Base-by-base conservation (phyloP, 2,329 filamentous ascomycete genomes). In the Colletotrichum viniferum region DNA sequence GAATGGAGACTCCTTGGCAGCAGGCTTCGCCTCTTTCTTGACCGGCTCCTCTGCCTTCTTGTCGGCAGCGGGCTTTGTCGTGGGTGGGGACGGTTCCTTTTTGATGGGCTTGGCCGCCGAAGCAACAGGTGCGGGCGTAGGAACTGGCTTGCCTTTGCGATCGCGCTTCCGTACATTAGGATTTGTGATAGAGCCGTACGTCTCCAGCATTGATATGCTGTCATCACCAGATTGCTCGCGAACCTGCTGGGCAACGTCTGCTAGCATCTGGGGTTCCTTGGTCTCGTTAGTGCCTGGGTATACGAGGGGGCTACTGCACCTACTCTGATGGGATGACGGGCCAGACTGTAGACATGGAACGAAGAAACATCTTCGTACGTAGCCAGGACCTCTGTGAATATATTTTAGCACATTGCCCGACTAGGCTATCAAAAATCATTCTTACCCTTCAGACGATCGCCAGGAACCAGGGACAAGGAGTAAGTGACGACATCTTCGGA, bases 291-390 rank as follows among this genome's bases (percentile, higher is more conserved):
- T 28, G 12, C 24, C 34, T 16, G 18, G 2, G 18, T n/a, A 5
- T 4, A 4, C 4, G 1, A 55, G 4, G 7, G 13, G 8, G 3
- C 1, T 5, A 12, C 13, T 63, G 4, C 18, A 12, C 82, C 55
- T 84, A 91, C 93, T 83, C 93, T 93, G 18, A 96, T 87, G 1
- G 92, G 90, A 48, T 92, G 90, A 2, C 94, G 90, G 56, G 94
- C 92, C 21, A 98, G 82, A 80, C 96, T 98, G 86, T 98, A 98
- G 58, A 98, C 86, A 79, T 98, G 95, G 75, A 98, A 93, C 1
- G 95, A 94, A 0, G 88, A 89, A 69, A 98, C 91, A n/a, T 91
- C 87, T 64, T 94, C 89, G 78, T 96, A 97, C 18, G 91, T 88
- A 16, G 88, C 86, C 73, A 95, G 91, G 1, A 90, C 87, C 77